Percentiles rank a stretch among this genome's conserved stretches.
These are phyloP conservation scores for Phyllosticta citrichinensis DNA, from an alignment of 2,329 filamentous ascomycete species.

Conservation along the genomic window DNA sequence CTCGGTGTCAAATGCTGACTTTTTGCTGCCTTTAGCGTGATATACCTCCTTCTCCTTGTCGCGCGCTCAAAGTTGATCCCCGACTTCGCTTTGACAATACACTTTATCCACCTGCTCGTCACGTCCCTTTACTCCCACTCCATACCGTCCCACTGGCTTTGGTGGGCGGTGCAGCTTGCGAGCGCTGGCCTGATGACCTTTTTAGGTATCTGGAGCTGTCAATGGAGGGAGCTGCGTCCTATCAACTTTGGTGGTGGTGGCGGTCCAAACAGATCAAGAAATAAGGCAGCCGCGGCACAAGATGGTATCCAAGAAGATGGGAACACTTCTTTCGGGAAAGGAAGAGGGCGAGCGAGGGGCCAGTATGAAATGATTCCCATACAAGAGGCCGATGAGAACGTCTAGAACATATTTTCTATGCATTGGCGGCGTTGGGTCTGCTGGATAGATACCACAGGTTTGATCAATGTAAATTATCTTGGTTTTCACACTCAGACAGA, in stretches of 20 bases:
- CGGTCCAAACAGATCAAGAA: conserved; percentile 13
- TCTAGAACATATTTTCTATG: conserved; percentile 19
- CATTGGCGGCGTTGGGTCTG: conserved; percentile 21
- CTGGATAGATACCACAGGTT: conserved; percentile 11
- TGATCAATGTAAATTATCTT: not conserved
- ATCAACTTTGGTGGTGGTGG: conserved; percentile 68
- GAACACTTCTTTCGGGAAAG: conserved; percentile 29
- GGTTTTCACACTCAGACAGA: not conserved
- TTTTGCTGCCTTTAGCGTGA: conserved; percentile 54
- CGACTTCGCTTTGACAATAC: conserved; percentile 86
- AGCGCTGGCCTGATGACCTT: conserved; percentile 55
- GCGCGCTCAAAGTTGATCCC: conserved; percentile 87
- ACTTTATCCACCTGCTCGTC: conserved; percentile 69
- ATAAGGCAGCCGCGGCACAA: conserved; percentile 15
- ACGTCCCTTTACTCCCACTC: conserved; percentile 69
- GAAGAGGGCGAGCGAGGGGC: conserved; percentile 32
- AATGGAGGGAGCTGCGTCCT: conserved; percentile 77
- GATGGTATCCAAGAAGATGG: conserved; percentile 20
- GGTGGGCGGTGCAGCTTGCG: conserved; percentile 65
- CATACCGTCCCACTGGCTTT: conserved; percentile 68
- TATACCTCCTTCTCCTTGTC: conserved; percentile 74
- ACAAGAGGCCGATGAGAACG: conserved; percentile 26
- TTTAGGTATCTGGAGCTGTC: conserved; percentile 82
- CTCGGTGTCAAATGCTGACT: not conserved
- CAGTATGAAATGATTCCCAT: conserved; percentile 41